Percentiles rank a stretch among this genome's conserved stretches.
Evolutionary conservation across 768 basidiomycete genomes (phyloP).

Genomic region (Kwoniella europaea): DNA sequence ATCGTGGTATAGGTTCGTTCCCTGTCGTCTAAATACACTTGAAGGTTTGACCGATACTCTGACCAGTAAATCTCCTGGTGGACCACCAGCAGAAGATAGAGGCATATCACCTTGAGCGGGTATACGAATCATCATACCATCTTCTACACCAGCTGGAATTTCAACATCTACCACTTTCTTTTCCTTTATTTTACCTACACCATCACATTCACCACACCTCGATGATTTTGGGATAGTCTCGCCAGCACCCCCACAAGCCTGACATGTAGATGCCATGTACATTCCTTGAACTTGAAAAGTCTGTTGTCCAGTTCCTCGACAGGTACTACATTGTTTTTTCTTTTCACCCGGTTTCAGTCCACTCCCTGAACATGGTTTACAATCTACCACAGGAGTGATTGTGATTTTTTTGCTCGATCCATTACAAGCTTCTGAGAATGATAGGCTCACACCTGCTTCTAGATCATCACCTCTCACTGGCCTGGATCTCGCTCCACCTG

Average conservation of each 20-base stretch:
- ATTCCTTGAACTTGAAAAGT: constrained; percentile 94
- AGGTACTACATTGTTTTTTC: constrained; percentile 75
- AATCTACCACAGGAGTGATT: constrained; percentile 80
- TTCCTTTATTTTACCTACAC: constrained; percentile 80
- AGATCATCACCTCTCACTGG: constrained; percentile 74
- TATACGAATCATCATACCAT: constrained; percentile 59
- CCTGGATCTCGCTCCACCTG: constrained; percentile 60
- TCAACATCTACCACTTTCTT: constrained; percentile 22
- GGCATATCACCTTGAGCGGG: constrained; percentile 83
- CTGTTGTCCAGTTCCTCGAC: constrained; percentile 83
- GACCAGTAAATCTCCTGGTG: constrained; percentile 81
- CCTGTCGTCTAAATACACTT: constrained; percentile 85
- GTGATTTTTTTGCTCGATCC: constrained; percentile 77
- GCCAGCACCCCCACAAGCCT: constrained; percentile 78
- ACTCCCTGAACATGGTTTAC: constrained; percentile 78
- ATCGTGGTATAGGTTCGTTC: constrained; percentile 85
- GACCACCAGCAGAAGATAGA: constrained; percentile 69
- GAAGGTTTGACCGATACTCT: constrained; percentile 82
- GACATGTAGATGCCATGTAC: constrained; percentile 93
- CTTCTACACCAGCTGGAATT: constrained; percentile 27
- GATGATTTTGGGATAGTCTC: constrained; percentile 75
- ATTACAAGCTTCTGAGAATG: constrained; percentile 94
- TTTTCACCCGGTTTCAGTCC: constrained; percentile 88
- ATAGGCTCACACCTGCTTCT: constrained; percentile 73
- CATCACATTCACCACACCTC: constrained; percentile 79